Base-by-base conservation (phyloP, 371 early-diverging fungal species). In the Coemansia sp. region DNA sequence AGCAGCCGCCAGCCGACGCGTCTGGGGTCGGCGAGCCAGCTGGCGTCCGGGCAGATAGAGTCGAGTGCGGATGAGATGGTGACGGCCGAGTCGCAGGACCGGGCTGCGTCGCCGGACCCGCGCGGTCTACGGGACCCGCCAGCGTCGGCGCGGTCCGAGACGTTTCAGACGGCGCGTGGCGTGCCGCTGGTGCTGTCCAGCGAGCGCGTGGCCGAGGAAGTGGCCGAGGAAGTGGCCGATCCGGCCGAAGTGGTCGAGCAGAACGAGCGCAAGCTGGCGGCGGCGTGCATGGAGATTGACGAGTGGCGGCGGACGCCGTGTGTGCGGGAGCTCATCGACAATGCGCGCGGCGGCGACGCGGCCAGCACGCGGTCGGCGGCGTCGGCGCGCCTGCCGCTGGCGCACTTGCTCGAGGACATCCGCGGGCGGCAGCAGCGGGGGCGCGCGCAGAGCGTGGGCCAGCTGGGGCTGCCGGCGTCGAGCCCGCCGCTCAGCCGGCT, bases 221-320 rank as follows among this genome's bases (percentile, higher is more conserved):
- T 26, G 26, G 26, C 26, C 8, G 57, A 56, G 47, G 41, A 7
- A 41, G 41, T 9, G n/a, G 45, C 14, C 16, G 57, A 48, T 10
- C 34, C 14, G 8, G 41, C 39, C 4, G 43, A 34, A 32, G n/a
- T 48, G 40, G 47, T 62, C 4, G 55, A 56, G 9, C 35, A 64
- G 30, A 34, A 59, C 13, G 73, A 57, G 58, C 40, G 42, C 16
- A 52, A 43, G 36, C 65, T 73, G 10, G 53, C 57, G 11, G 55
- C 26, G 3, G 62, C 41, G 6, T 73, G 73, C 14, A 40, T 68
- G 49, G 73, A 73, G 54, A 59, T 73, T 39, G 53, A 64, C 10
- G 73, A 73, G 58, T 73, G 73, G 73, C 59, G 73, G 26, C 61
- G 69, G 14, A 64, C 69, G 5, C 54, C 31, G 5, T 64, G 58